A percentile compares a stretch with the other conserved stretches of the same genome.
These are phyloP conservation scores for Blastobotrys peoriensis DNA, from an alignment of 805 yeast species.

Conservation along the genomic window DNA sequence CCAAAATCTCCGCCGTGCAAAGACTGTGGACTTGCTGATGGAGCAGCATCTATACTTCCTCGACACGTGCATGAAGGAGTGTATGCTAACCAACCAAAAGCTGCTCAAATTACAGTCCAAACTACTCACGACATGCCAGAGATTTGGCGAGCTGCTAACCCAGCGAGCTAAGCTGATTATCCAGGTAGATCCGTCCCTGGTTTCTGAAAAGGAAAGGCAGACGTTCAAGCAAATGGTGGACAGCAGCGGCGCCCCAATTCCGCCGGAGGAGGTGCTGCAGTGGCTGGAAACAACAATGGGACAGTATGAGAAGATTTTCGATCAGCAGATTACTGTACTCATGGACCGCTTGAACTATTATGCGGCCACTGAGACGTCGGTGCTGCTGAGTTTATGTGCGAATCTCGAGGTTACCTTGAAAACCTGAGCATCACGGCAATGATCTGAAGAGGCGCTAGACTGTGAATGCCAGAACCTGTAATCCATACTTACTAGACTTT, in stretches of 20 bases:
- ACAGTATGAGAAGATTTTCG: constrained; percentile 34
- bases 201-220: constrained; percentile 12
- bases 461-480: too few relatives aligned
- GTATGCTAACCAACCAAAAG: constrained; percentile 56
- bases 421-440: too few relatives aligned
- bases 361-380: constrained; percentile 42
- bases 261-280: constrained; percentile 21
- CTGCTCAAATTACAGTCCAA: constrained; percentile 41
- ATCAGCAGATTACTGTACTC: constrained; percentile 37
- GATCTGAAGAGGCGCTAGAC: too few relatives aligned
- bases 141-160: constrained; percentile 24
- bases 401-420: constrained; percentile 27
- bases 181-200: constrained; percentile 25
- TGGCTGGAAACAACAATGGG: constrained; percentile 26
- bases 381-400: constrained; percentile 37
- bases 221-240: constrained; percentile 13
- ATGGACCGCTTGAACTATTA: constrained; percentile 36
- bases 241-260: constrained; percentile 18
- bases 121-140: constrained; percentile 35
- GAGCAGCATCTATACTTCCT: constrained; percentile 49
- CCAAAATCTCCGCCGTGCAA: constrained; percentile 23
- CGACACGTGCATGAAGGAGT: constrained; percentile 58
- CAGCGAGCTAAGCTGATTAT: constrained; percentile 19
- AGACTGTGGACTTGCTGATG: constrained; percentile 40
- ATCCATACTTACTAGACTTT: too few relatives aligned